These are phyloP conservation scores for Irineochytrium annulatum DNA, from an alignment of 192 early-diverging fungal species.

Conservation along the genomic window DNA sequence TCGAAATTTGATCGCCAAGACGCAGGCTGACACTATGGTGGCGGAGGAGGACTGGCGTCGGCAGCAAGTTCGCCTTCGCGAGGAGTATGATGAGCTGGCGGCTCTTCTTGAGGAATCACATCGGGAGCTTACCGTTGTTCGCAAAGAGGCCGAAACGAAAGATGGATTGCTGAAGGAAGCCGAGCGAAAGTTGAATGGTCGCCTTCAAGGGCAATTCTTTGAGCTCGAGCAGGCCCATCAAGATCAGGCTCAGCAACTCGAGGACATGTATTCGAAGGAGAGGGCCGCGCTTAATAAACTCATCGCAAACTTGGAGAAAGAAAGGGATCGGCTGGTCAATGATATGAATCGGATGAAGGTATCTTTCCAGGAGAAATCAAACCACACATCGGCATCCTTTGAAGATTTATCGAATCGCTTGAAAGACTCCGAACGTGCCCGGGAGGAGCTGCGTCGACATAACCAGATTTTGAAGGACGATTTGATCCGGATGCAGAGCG, in stretches of 20 bases:
- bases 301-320: conserved; percentile 30
- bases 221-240: conserved; percentile 35
- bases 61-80: conserved; percentile 18
- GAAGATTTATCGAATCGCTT: not conserved
- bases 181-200: conserved; percentile 13
- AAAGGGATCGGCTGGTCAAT: conserved; percentile 28
- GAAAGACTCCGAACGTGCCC: conserved; percentile 2
- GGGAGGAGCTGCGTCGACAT: conserved; percentile 7
- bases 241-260: conserved; percentile 27
- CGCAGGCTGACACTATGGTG: conserved; percentile 32
- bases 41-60: conserved; percentile 21
- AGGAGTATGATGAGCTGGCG: conserved; percentile 40
- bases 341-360: conserved; percentile 25
- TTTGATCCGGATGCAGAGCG: not conserved
- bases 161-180: conserved; percentile 8
- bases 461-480: not conserved
- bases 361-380: conserved; percentile 10
- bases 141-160: conserved; percentile 11
- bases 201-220: conserved; percentile 31
- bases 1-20: conserved; percentile 34
- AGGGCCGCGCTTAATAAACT: conserved; percentile 29
- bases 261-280: conserved; percentile 39
- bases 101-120: conserved; percentile 25
- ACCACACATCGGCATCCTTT: not conserved
- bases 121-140: conserved; percentile 14